Base-by-base conservation (phyloP, 345 rosid genomes). In the Rhizophora apiculata region DNA sequence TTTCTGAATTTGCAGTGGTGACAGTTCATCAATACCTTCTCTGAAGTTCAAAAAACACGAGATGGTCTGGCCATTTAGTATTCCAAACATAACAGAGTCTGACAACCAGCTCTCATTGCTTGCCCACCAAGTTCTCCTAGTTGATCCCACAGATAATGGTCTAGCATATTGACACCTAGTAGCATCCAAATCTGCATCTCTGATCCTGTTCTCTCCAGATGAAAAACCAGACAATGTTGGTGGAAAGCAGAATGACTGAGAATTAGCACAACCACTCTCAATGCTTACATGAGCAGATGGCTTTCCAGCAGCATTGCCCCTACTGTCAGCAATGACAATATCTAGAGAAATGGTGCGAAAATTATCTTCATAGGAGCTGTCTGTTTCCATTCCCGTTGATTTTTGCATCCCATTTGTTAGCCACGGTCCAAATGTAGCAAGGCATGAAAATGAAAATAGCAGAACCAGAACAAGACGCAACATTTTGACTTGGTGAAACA, bases 221-320 rank as follows among this genome's bases (percentile, higher is more conserved):
- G 68, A 68, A 75, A 83, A 73, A 48, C 81, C 85, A 63, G 75
- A 70, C 68, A 86, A 76, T 30, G 88, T 86, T 48, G 98, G 87
- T 68, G 86, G 96, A 78, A 86, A 85, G 81, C 89, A 84, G 72
- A 86, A 81, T 8, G 76, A 78, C 54, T 82, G 85, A 62, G 89
- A 82, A 77, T 61, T 70, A 8, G 80, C 65, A 74, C 90, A 85
- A 46, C 82, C 81, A 75, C 59, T 75, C 72, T 75, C 79, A 36
- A 63, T 63, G 57, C 64, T 72, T 51, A 54, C 39, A 19, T 22
- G 74, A 22, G 72, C 51, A 62, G 59, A 21, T 18, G 83, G 63
- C 81, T 71, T 74, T 60, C 67, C 74, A 4, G 34, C 62, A 67
- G 63, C 61, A 75, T 48, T 22, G 56, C 71, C 80, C 22, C 32